Conservation (phyloP, 768 basidiomycete genomes). For the Kondoa subrosea region DNA sequence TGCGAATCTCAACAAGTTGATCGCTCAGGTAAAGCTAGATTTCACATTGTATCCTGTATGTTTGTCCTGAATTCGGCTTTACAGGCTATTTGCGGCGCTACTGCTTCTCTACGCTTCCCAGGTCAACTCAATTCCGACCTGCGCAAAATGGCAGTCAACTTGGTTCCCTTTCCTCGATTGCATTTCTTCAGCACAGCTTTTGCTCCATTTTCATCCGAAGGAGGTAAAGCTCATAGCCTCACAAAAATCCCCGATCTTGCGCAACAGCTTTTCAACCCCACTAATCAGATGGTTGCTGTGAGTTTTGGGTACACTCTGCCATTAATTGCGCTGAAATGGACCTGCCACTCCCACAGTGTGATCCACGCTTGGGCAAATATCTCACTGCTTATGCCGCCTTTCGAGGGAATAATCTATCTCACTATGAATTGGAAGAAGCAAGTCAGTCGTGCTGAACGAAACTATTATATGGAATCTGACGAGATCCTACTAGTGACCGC, state of each 20-base stretch:
- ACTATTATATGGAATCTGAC: conserved; percentile 16
- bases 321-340: too few species aligned
- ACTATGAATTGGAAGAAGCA: conserved; percentile 61
- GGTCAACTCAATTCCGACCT: background rate
- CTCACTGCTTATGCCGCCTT: conserved; percentile 75
- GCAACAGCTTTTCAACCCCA: conserved; percentile 45
- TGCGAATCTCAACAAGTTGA: conserved; percentile 41
- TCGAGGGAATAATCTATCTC: conserved; percentile 56
- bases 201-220: background rate
- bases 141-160: background rate
- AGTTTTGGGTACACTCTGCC: conserved; percentile 59
- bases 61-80: too few species aligned
- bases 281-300: conserved; percentile 55
- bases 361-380: conserved; percentile 46
- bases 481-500: conserved; percentile 2
- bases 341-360: background rate
- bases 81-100: conserved; percentile 85
- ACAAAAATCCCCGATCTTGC: background rate
- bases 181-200: background rate
- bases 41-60: too few species aligned
- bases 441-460: conserved; percentile 54
- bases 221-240: background rate
- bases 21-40: too few species aligned
- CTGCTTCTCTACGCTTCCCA: conserved; percentile 58
- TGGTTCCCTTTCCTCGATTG: background rate